Conservation (phyloP, 2,329 filamentous ascomycete species). For the Drechslera avenae region DNA sequence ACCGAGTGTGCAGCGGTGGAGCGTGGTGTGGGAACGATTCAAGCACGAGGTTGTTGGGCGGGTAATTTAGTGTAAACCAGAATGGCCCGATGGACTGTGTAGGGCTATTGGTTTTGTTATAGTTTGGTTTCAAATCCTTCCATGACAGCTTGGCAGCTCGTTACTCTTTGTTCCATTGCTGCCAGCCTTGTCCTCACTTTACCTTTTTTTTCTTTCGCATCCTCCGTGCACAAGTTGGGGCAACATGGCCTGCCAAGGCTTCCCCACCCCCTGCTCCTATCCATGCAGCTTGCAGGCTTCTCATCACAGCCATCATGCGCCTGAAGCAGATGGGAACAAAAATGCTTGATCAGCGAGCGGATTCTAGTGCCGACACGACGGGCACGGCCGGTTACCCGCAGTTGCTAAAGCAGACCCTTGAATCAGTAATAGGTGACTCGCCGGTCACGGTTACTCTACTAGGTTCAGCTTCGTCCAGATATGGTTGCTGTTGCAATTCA, state of each 20-base stretch:
- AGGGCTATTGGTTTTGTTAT: no score
- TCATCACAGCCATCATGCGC: background rate
- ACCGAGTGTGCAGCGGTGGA: no score
- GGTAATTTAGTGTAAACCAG: background rate
- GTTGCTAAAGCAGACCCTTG: background rate
- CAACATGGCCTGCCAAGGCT: background rate
- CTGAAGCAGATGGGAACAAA: background rate
- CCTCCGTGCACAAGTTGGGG: background rate
- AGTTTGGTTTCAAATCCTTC: background rate
- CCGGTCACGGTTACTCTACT: no score
- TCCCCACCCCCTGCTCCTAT: background rate
- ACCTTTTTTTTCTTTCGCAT: background rate
- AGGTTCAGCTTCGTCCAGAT: no score
- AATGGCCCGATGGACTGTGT: background rate
- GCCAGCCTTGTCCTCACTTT: background rate
- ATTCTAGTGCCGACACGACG: background rate
- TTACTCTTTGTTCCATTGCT: background rate
- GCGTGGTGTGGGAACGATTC: no score
- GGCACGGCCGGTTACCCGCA: background rate
- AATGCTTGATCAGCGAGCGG: no score
- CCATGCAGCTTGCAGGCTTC: background rate
- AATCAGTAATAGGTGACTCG: background rate
- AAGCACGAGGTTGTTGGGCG: background rate
- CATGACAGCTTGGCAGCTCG: constrained; percentile 3
- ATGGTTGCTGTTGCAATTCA: background rate